A percentile compares a stretch with the other conserved stretches of the same genome.
These are phyloP conservation scores for Pterulicium gracile DNA, from an alignment of 1,284 basidiomycete genomes.

Conservation along the genomic window DNA sequence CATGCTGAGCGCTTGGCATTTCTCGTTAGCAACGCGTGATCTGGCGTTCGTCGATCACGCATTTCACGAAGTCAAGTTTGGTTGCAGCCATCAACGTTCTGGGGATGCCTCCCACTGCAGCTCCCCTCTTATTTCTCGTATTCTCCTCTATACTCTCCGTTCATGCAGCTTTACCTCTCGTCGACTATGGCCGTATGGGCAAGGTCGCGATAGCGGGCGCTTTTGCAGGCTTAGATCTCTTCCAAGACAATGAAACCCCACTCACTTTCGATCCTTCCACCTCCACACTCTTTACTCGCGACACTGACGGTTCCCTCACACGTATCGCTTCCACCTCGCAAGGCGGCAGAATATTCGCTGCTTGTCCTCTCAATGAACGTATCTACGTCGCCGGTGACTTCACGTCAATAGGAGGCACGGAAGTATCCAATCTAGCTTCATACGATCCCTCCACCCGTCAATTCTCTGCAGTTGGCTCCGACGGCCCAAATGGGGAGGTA, in stretches of 20 bases:
- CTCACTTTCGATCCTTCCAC: slow-evolving; percentile 50
- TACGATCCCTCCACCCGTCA: slow-evolving; percentile 50
- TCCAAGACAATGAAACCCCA: slow-evolving; percentile 44
- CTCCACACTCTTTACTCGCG: slow-evolving; percentile 61
- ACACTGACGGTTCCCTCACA: slow-evolving; percentile 49
- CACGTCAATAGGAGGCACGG: slow-evolving; percentile 46
- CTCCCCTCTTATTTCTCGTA: no score
- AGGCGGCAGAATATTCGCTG: slow-evolving; percentile 57
- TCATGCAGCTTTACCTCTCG: slow-evolving; percentile 57
- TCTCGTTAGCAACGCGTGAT: no score
- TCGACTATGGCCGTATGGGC: slow-evolving; percentile 90
- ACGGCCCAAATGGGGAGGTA: slow-evolving; percentile 63
- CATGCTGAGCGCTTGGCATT: no score
- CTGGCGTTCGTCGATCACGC: no score
- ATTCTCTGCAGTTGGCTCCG: slow-evolving; percentile 51
- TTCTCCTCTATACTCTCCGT: no score
- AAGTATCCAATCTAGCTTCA: slow-evolving; percentile 60
- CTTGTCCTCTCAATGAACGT: slow-evolving; percentile 48
- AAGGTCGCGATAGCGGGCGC: slow-evolving; percentile 78
- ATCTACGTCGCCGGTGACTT: slow-evolving; percentile 77
- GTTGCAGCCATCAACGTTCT: no score
- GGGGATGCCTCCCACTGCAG: no score
- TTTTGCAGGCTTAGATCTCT: slow-evolving; percentile 77
- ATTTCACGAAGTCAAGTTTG: no score
- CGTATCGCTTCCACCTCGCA: slow-evolving; percentile 58